A percentile compares a stretch with the other conserved stretches of the same genome.
phyloP scores from a whole-genome alignment of 495 filamentous ascomycete genomes.

The Trichoderma reesei region DNA sequence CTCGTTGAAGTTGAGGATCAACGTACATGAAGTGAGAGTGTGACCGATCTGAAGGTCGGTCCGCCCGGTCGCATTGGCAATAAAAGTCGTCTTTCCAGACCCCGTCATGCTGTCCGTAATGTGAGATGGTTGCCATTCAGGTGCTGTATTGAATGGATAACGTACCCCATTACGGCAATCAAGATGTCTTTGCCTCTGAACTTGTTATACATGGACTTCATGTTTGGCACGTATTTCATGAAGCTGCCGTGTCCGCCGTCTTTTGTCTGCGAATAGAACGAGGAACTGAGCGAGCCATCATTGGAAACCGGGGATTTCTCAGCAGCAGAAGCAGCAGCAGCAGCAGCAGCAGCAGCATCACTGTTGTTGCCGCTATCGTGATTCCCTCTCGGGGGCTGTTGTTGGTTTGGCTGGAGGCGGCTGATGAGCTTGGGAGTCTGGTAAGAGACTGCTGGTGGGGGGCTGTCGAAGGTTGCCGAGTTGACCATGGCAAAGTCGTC shows the following conservation, averaged over 20 bases:
- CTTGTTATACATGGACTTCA: neutral
- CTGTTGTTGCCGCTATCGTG: neutral
- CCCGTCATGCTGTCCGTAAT: constrained; percentile 29
- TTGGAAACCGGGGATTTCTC: neutral
- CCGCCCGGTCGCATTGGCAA: constrained; percentile 17
- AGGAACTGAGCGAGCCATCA: neutral
- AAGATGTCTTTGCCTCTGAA: neutral
- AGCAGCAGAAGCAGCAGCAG: neutral
- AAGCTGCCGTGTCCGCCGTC: neutral
- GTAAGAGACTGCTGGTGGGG: neutral
- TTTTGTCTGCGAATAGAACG: neutral
- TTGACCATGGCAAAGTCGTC: neutral
- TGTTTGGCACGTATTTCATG: neutral
- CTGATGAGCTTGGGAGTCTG: neutral
- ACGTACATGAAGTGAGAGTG: constrained; percentile 21
- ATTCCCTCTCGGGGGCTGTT: neutral
- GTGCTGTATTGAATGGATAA: neutral
- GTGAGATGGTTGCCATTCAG: neutral
- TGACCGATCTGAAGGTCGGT: constrained; percentile 19
- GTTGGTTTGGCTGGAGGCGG: neutral
- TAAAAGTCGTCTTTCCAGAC: constrained; percentile 29
- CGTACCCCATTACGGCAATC: neutral
- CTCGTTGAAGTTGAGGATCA: neutral
- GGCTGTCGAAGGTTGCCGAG: neutral
- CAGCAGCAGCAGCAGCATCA: neutral